These are phyloP conservation scores for Schizochytrium sp. DNA, from an alignment of 108 stramenopile species.

Conservation along the genomic window DNA sequence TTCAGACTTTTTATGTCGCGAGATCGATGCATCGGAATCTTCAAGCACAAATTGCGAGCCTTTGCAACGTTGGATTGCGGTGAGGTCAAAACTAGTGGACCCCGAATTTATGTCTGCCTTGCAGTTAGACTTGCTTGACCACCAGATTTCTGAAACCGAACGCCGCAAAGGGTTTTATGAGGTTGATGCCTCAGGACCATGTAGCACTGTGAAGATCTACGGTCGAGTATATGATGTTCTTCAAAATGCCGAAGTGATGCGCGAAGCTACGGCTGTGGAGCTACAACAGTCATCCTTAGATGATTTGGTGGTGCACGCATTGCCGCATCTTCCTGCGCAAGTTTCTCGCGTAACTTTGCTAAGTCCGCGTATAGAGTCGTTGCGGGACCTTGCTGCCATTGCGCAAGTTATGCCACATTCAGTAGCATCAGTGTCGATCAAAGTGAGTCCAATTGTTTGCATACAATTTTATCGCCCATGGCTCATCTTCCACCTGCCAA, in stretches of 20 bases:
- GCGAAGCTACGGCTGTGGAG: conserved; percentile 3
- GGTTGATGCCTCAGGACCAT: neutral
- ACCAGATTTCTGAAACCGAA: neutral
- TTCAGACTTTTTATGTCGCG: neutral
- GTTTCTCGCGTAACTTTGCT: neutral
- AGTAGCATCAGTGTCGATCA: neutral
- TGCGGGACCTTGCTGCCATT: conserved; percentile 24
- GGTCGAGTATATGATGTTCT: neutral
- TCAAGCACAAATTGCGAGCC: neutral
- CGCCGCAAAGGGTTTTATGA: conserved; percentile 29
- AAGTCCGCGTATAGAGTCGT: neutral
- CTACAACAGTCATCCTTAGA: neutral
- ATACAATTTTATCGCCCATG: conserved; percentile 49
- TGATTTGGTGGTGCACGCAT: neutral
- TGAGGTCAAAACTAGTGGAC: neutral
- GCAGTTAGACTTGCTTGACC: neutral
- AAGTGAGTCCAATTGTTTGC: neutral
- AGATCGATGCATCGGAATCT: neutral
- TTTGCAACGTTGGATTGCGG: neutral
- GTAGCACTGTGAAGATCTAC: neutral
- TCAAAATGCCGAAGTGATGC: neutral
- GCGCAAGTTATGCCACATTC: neutral
- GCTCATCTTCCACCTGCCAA: conserved; percentile 25
- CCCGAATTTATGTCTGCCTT: conserved; percentile 4
- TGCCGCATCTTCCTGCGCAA: neutral